phyloP scores from a whole-genome alignment of 2,329 filamentous ascomycete species.

The Scortechinia acanthostroma region DNA sequence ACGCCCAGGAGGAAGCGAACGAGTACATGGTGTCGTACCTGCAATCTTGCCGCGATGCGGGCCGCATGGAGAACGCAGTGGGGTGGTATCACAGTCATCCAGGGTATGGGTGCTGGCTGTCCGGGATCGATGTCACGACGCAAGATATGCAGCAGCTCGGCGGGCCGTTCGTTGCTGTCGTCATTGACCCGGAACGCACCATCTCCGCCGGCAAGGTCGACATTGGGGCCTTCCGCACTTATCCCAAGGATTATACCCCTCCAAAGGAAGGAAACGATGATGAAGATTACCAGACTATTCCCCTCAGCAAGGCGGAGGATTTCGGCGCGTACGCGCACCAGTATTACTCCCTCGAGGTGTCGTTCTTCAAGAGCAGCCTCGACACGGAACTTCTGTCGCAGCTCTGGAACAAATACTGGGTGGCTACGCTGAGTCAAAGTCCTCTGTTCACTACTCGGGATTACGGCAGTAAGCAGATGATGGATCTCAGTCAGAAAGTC shows the following conservation, averaged over 20 bases:
- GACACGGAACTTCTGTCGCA: conserved; percentile 80
- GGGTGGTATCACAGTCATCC: conserved; percentile 99
- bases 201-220: conserved; percentile 93
- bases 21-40: conserved; percentile 93
- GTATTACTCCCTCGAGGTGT: conserved; percentile 87
- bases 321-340: conserved; percentile 86
- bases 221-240: conserved; percentile 93
- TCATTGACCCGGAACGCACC: conserved; percentile 92
- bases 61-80: conserved; percentile 78
- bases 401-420: conserved; percentile 99
- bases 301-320: conserved; percentile 87
- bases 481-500: conserved; percentile 49
- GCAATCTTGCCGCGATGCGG: conserved; percentile 68
- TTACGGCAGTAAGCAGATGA: conserved; percentile 85
- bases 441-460: conserved; percentile 88
- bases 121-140: conserved; percentile 88
- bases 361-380: conserved; percentile 88
- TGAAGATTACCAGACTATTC: conserved; percentile 71
- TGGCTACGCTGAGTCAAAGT: conserved; percentile 85
- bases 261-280: conserved; percentile 11
- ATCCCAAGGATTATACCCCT: conserved; percentile 66
- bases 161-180: conserved; percentile 90
- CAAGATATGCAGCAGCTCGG: conserved; percentile 75
- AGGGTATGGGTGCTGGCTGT: conserved; percentile 96
- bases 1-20: conserved; percentile 90